These are phyloP conservation scores for Ephemerocybe angulata DNA, from an alignment of 768 basidiomycete genomes.

Conservation along the genomic window DNA sequence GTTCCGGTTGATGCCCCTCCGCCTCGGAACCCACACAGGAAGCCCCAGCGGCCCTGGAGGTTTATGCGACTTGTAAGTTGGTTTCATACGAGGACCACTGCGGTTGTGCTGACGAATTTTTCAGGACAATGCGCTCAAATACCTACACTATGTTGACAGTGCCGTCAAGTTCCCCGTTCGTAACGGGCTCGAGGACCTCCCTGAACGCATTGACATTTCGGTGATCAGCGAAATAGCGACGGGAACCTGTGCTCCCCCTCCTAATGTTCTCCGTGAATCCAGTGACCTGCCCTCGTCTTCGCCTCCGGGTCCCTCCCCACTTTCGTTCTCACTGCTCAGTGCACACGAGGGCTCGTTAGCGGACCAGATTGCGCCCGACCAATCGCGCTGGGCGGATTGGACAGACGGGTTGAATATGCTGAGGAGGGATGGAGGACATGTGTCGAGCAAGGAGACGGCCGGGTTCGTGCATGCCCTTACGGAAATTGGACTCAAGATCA, in stretches of 20 bases:
- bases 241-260: constrained; percentile 67
- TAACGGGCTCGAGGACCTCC: constrained; percentile 80
- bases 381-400: constrained; percentile 88
- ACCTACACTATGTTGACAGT: constrained; percentile 84
- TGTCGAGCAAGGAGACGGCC: constrained; percentile 80
- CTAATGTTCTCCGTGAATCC: constrained; percentile 59
- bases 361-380: constrained; percentile 75
- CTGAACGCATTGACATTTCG: constrained; percentile 80
- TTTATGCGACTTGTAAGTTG: constrained; percentile 78
- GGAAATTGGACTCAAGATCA: constrained; percentile 89
- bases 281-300: constrained; percentile 53
- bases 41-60: constrained; percentile 70
- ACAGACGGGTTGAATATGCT: constrained; percentile 91
- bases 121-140: constrained; percentile 75
- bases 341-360: constrained; percentile 69
- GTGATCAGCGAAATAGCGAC: constrained; percentile 77
- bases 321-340: constrained; percentile 75
- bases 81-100: not conserved
- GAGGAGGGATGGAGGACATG: constrained; percentile 75
- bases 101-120: not conserved
- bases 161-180: constrained; percentile 75
- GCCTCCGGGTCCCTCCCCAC: constrained; percentile 50
- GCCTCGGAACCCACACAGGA: constrained; percentile 50
- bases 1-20: constrained; percentile 42
- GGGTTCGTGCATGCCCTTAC: constrained; percentile 84